phyloP scores from a whole-genome alignment of 2,329 filamentous ascomycete species.

The Fusarium floridanum region DNA sequence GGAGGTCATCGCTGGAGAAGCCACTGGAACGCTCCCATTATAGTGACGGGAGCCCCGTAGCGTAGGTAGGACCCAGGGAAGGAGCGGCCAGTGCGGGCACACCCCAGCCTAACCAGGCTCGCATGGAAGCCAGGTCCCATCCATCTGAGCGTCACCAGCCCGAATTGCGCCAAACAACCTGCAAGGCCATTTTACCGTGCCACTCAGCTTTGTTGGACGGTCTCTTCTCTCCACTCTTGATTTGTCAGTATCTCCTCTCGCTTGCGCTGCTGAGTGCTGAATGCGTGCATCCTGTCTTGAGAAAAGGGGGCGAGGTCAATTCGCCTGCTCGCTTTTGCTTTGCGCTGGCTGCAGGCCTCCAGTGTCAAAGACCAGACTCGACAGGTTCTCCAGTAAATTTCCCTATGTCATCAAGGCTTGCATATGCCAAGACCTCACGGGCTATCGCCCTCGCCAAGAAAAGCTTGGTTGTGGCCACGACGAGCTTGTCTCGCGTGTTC shows the following conservation, averaged over 20 bases:
- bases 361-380: neutral
- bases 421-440: conserved; percentile 44
- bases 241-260: conserved; percentile 4
- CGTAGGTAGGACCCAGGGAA: neutral
- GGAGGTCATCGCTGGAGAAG: conserved; percentile 9
- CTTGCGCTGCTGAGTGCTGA: neutral
- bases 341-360: conserved; percentile 12
- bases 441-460: conserved; percentile 46
- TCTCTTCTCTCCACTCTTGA: conserved; percentile 4
- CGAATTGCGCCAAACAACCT: neutral
- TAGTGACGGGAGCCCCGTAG: conserved; percentile 13
- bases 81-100: neutral
- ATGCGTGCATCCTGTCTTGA: neutral
- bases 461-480: conserved; percentile 47
- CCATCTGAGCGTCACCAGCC: neutral
- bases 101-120: neutral
- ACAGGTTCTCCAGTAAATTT: conserved; percentile 22
- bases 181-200: conserved; percentile 4
- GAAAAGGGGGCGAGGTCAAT: neutral
- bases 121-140: neutral
- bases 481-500: conserved; percentile 41
- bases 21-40: conserved; percentile 7
- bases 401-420: conserved; percentile 32
- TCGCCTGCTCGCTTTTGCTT: neutral
- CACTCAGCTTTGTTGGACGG: neutral